Conservation (phyloP, 352 stramenopile species). For the Pythium biforme region DNA sequence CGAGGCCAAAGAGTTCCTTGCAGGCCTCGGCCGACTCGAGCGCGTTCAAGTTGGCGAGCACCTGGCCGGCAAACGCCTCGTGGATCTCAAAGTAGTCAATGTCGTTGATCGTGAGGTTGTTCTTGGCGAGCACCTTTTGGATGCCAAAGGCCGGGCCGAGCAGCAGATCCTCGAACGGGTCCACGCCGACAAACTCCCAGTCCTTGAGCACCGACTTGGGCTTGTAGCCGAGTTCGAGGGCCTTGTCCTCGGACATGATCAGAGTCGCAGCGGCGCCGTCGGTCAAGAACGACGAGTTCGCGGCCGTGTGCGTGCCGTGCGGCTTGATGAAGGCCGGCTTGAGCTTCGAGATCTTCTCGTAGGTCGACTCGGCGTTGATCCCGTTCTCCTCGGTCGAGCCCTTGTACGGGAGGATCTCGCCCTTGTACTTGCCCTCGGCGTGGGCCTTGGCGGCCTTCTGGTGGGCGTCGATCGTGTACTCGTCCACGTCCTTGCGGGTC, state of each 20-base stretch:
- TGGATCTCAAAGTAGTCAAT: slow-evolving; percentile 99
- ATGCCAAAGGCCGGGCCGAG: slow-evolving; percentile 96
- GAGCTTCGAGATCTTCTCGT: slow-evolving; percentile 94
- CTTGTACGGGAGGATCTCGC: slow-evolving; percentile 94
- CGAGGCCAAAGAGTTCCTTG: slow-evolving; percentile 92
- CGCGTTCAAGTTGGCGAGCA: slow-evolving; percentile 96
- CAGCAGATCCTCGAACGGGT: slow-evolving; percentile 95
- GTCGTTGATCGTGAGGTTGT: slow-evolving; percentile 90
- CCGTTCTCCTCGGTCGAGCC: slow-evolving; percentile 95
- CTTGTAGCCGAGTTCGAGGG: slow-evolving; percentile 94
- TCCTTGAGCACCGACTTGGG: slow-evolving; percentile 94
- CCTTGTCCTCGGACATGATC: slow-evolving; percentile 97
- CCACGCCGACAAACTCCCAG: slow-evolving; percentile 96
- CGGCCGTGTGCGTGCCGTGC: slow-evolving; percentile 97
- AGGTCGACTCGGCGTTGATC: slow-evolving; percentile 94
- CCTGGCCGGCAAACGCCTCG: slow-evolving; percentile 98
- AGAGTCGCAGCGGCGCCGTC: slow-evolving; percentile 95
- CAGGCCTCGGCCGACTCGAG: slow-evolving; percentile 94
- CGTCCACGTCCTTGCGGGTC: slow-evolving; percentile 94
- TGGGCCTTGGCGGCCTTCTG: slow-evolving; percentile 94
- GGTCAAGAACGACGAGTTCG: slow-evolving; percentile 97
- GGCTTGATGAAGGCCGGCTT: slow-evolving; percentile 99
- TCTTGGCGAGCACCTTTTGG: slow-evolving; percentile 74
- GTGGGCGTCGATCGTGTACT: slow-evolving; percentile 96
- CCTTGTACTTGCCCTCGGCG: slow-evolving; percentile 92